Conservation (phyloP, 148 eudicot genomes). For the Rhododendron williamsianum region DNA sequence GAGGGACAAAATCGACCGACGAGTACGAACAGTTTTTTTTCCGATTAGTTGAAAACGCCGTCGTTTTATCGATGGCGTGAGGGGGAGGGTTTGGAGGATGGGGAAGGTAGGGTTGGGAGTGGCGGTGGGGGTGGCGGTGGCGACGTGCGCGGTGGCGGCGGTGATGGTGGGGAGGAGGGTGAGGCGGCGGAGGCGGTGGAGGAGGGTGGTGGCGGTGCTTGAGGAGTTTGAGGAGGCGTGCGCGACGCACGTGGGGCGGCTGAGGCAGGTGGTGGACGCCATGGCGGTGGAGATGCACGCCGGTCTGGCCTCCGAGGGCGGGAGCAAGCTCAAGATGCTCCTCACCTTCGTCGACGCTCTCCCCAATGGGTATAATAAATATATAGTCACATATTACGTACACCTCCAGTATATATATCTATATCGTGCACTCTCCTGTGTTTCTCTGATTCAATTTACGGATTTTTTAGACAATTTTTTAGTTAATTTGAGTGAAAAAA, state of each 20-base stretch:
- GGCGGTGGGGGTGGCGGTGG: constrained; percentile 65
- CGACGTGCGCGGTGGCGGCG: constrained; percentile 63
- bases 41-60: neutral
- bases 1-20: constrained; percentile 15
- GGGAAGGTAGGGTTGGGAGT: constrained; percentile 51
- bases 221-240: constrained; percentile 59
- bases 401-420: neutral
- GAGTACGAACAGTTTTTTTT: neutral
- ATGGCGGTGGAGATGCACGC: constrained; percentile 99
- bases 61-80: constrained; percentile 12
- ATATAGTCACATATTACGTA: neutral
- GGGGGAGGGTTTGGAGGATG: constrained; percentile 27
- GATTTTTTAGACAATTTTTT: neutral
- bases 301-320: constrained; percentile 93
- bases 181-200: constrained; percentile 56
- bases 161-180: constrained; percentile 64
- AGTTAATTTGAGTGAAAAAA: neutral
- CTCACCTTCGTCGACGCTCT: constrained; percentile 74
- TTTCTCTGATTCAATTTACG: neutral
- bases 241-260: constrained; percentile 52
- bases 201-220: constrained; percentile 49
- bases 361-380: constrained; percentile 59
- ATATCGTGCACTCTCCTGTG: neutral
- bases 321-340: constrained; percentile 91
- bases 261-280: constrained; percentile 87